Evolutionary conservation across 768 basidiomycete genomes (phyloP).

Genomic region (Thelephora ganbajun): DNA sequence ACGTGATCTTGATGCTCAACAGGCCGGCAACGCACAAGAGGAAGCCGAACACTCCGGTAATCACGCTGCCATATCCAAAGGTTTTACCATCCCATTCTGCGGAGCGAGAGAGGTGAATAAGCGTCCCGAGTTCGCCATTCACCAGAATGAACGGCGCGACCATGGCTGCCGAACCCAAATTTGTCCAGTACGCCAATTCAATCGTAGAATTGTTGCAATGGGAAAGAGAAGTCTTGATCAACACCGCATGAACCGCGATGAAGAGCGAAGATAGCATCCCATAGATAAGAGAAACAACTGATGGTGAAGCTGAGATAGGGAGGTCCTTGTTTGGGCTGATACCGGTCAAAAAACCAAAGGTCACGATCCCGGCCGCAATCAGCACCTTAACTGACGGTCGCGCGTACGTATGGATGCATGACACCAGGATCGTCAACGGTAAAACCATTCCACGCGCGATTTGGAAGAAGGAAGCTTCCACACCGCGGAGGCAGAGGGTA

Average conservation of each 20-base stretch:
- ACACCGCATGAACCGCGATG: slow-evolving; percentile 62
- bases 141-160: slow-evolving; percentile 51
- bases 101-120: slow-evolving; percentile 25
- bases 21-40: slow-evolving; percentile 67
- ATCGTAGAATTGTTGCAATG: slow-evolving; percentile 59
- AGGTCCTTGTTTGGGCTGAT: slow-evolving; percentile 37
- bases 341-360: slow-evolving; percentile 65
- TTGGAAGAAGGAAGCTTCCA: slow-evolving; percentile 79
- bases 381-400: slow-evolving; percentile 42
- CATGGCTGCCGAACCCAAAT: slow-evolving; percentile 50
- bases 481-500: slow-evolving; percentile 61
- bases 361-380: slow-evolving; percentile 47
- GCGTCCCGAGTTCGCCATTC: slow-evolving; percentile 32
- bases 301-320: slow-evolving; percentile 20
- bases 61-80: slow-evolving; percentile 49
- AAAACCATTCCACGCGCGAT: slow-evolving; percentile 78
- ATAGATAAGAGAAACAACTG: slow-evolving; percentile 47
- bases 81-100: slow-evolving; percentile 34
- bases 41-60: slow-evolving; percentile 73
- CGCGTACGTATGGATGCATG: slow-evolving; percentile 41
- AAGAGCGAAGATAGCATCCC: slow-evolving; percentile 61
- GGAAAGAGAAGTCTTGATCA: slow-evolving; percentile 59
- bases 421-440: slow-evolving; percentile 68
- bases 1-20: slow-evolving; percentile 71
- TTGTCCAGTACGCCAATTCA: slow-evolving; percentile 70